Percentiles rank a stretch among this genome's conserved stretches.
These are phyloP conservation scores for Inga leiocalycina DNA, from an alignment of 306 rosid genomes.

Conservation along the genomic window DNA sequence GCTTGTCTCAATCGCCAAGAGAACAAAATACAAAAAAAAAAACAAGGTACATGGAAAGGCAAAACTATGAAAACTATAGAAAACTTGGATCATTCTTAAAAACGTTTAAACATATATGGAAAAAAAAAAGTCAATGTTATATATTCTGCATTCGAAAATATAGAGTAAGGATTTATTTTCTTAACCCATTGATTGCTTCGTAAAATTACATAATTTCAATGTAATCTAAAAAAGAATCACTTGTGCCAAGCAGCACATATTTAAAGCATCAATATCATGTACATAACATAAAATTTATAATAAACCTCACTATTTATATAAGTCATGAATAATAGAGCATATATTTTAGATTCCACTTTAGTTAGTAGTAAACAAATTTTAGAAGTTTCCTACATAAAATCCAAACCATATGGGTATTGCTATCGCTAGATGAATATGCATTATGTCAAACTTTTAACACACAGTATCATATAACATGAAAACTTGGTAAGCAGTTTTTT, in stretches of 20 bases:
- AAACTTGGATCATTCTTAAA: background rate
- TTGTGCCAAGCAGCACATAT: background rate
- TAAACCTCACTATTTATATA: too few relatives aligned
- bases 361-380: background rate
- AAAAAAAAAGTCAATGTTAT: background rate
- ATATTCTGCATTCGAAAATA: background rate
- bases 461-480: background rate
- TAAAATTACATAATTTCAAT: background rate
- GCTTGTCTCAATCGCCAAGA: background rate
- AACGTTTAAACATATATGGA: background rate
- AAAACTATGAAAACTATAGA: background rate
- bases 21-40: background rate
- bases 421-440: background rate
- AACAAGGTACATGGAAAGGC: background rate
- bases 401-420: too few relatives aligned
- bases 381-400: background rate
- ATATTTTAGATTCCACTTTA: background rate
- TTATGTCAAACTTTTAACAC: background rate
- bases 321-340: too few relatives aligned
- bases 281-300: too few relatives aligned
- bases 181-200: background rate
- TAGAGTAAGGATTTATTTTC: background rate
- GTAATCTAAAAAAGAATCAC: background rate
- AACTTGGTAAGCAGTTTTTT: background rate
- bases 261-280: background rate